phyloP scores from a whole-genome alignment of 2,329 filamentous ascomycete genomes.

The Xylariaceae sp. region DNA sequence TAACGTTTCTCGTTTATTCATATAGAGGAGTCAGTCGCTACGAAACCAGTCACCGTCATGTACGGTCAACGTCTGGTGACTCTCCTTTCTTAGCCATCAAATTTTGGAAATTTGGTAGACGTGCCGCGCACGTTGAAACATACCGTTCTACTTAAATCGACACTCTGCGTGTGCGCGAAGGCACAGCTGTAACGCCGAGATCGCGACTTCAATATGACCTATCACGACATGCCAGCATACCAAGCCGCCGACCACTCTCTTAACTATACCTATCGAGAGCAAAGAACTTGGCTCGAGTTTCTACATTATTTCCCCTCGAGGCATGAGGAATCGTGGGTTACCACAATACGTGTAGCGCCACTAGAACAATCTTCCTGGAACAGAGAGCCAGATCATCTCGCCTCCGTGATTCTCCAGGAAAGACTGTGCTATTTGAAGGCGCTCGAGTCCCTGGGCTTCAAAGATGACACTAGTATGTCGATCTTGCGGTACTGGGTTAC shows the following conservation, averaged over 20 bases:
- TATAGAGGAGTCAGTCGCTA: not conserved
- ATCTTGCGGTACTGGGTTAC: constrained; percentile 20
- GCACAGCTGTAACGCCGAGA: too few species aligned
- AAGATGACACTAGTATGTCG: not conserved
- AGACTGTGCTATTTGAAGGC: not conserved
- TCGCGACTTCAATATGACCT: constrained; percentile 2
- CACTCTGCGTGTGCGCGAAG: too few species aligned
- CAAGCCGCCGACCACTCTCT: not conserved
- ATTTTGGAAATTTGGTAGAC: not conserved
- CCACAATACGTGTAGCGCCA: not conserved
- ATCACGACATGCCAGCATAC: not conserved
- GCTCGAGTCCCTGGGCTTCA: constrained; percentile 16
- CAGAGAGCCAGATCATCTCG: not conserved
- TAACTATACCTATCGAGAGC: not conserved
- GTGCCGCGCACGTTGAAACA: not conserved
- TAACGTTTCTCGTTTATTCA: not conserved
- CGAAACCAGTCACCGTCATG: not conserved
- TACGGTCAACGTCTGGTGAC: not conserved
- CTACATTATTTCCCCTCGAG: too few species aligned
- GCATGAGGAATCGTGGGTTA: not conserved
- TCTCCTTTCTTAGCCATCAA: not conserved
- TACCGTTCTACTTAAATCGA: not conserved
- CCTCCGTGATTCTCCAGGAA: not conserved
- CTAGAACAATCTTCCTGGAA: not conserved
- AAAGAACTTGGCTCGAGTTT: too few species aligned